These are phyloP conservation scores for Mytilinidion resinicola DNA, from an alignment of 495 filamentous ascomycete species.

Conservation along the genomic window DNA sequence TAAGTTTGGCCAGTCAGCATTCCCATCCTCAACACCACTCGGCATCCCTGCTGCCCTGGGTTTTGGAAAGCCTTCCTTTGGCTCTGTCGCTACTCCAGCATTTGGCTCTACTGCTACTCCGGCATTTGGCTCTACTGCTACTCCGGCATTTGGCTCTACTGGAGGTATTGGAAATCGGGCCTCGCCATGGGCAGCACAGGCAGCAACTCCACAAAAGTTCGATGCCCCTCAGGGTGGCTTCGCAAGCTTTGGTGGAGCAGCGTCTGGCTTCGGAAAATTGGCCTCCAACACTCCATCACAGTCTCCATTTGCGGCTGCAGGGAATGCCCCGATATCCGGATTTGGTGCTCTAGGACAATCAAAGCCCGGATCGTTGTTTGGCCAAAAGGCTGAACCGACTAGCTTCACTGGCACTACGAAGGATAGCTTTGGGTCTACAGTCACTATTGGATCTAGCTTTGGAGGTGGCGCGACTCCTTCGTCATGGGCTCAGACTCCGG, in stretches of 20 bases:
- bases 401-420: slow-evolving; percentile 19
- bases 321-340: slow-evolving; percentile 4
- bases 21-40: slow-evolving; percentile 10
- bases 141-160: slow-evolving; percentile 47
- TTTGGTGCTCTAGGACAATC: slow-evolving; percentile 14
- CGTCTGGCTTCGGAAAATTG: slow-evolving; percentile 22
- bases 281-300: background rate
- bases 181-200: slow-evolving; percentile 40
- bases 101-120: slow-evolving; percentile 32
- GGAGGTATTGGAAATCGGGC: slow-evolving; percentile 34
- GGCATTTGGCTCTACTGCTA: slow-evolving; percentile 21
- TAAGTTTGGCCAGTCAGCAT: slow-evolving; percentile 29
- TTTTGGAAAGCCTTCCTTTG: slow-evolving; percentile 34
- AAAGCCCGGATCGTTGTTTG: slow-evolving; percentile 7
- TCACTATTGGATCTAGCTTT: slow-evolving; percentile 31
- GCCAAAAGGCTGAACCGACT: background rate
- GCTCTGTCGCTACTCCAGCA: slow-evolving; percentile 36
- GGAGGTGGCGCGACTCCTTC: slow-evolving; percentile 23
- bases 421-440: slow-evolving; percentile 37
- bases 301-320: slow-evolving; percentile 19
- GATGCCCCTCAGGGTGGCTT: slow-evolving; percentile 16
- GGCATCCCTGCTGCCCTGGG: background rate
- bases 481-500: slow-evolving; percentile 22
- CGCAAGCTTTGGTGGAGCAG: slow-evolving; percentile 10
- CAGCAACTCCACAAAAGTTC: slow-evolving; percentile 22